These are phyloP conservation scores for Nannizziopsis arthrosporioides DNA, from an alignment of 2,329 filamentous ascomycete genomes.

Conservation along the genomic window DNA sequence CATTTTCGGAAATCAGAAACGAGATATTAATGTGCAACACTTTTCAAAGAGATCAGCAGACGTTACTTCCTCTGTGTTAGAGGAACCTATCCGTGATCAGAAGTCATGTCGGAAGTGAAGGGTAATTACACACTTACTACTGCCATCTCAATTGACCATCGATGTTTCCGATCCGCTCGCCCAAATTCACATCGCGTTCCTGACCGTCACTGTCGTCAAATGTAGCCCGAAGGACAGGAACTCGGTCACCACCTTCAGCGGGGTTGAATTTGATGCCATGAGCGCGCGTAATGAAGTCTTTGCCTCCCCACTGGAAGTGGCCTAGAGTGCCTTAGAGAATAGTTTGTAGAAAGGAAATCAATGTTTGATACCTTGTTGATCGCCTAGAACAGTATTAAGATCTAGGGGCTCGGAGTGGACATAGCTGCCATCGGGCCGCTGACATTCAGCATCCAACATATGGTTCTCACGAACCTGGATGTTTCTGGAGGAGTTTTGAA, in stretches of 20 bases:
- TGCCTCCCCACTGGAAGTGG: background rate
- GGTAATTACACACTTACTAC: background rate
- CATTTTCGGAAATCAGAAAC: no score
- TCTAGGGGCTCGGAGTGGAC: background rate
- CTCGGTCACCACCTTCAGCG: background rate
- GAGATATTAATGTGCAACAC: no score
- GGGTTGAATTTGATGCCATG: slow-evolving; percentile 3
- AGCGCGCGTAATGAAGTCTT: background rate
- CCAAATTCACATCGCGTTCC: slow-evolving; percentile 3
- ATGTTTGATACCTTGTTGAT: background rate
- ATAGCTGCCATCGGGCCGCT: background rate
- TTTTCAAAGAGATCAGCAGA: no score
- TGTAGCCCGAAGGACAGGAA: slow-evolving; percentile 1
- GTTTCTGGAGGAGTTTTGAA: slow-evolving; percentile 1
- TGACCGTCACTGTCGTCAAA: background rate
- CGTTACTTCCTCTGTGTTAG: no score
- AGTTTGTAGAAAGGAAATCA: background rate
- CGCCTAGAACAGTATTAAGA: background rate
- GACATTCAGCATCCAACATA: slow-evolving; percentile 1
- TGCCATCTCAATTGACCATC: background rate
- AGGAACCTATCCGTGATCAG: no score
- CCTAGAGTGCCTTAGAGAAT: background rate
- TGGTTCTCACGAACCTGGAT: background rate
- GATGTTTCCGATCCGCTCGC: slow-evolving; percentile 1
- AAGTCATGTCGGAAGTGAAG: no score